Evolutionary conservation across 331 rosid species (phyloP).

Genomic region (Malus hybrid): DNA sequence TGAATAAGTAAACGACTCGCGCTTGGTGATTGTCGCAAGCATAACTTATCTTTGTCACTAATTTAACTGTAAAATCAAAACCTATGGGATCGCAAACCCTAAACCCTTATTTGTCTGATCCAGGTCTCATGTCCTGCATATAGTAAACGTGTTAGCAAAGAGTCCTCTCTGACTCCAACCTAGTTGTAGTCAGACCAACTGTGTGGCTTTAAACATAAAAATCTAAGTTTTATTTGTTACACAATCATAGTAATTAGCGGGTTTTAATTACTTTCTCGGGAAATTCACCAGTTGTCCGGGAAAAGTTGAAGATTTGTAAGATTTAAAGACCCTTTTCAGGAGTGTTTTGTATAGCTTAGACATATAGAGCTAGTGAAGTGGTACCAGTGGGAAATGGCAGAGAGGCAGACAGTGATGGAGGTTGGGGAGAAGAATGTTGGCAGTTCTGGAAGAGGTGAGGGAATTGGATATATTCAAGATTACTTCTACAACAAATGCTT

Average conservation of each 20-base stretch:
- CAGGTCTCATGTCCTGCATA: too few relatives aligned
- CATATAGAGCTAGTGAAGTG: neutral
- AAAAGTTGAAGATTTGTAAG: neutral
- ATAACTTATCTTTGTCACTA: too few relatives aligned
- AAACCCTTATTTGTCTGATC: too few relatives aligned
- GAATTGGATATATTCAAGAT: constrained; percentile 10
- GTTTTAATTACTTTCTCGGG: neutral
- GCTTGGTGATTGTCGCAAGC: too few relatives aligned
- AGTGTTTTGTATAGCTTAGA: neutral
- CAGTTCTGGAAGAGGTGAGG: constrained; percentile 28
- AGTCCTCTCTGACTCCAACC: too few relatives aligned
- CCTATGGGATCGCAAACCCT: too few relatives aligned
- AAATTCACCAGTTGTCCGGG: neutral
- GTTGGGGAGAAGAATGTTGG: neutral
- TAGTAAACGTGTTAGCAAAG: too few relatives aligned
- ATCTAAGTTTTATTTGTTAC: neutral
- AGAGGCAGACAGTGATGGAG: constrained; percentile 11
- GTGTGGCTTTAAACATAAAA: neutral
- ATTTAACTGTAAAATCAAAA: too few relatives aligned
- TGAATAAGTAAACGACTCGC: too few relatives aligned
- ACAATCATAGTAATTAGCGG: neutral
- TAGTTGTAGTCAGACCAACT: too few relatives aligned
- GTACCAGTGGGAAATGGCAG: neutral
- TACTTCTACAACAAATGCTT: constrained; percentile 1
- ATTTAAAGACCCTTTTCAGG: neutral